Base-by-base conservation (phyloP, 257 asterid species). In the Plantago major region DNA sequence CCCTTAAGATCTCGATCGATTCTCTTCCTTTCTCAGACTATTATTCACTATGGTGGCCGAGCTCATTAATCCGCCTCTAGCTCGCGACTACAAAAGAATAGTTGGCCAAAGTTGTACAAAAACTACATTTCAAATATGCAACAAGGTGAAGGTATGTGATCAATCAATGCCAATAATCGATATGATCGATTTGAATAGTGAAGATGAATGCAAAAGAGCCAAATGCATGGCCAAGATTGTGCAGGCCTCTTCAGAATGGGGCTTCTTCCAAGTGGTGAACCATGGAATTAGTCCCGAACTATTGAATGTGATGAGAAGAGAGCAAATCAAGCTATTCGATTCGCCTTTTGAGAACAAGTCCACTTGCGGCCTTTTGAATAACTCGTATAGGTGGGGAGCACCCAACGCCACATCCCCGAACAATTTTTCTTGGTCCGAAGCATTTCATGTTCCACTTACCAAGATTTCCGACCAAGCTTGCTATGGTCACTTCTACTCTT, bases 311-410 rank as follows among this genome's bases (percentile, higher is more conserved):
- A 82, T 87, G 83, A 87, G 86, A 38, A 65, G 38, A 15, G 82
- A 82, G 65, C 88, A 84, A 65, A 44, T 75, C 3, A 64, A 77
- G 56, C 53, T 87, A 10, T 87, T 87, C 51, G 47, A 71, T 13
- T 79, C 79, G 40, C 45, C 88, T 14, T 87, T 84, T 54, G 65
- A 75, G 1, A 76, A 38, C 44, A 87, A 87, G 51, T 77, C 84
- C 5, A 70, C 49, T 22, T 69, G 74, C 56, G 88, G 88, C 17
- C 70, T 80, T 0, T 55, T 84, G 18, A 78, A 84, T 60, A 76
- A 76, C 55, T 87, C 95, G 4, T 87, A 87, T 61, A 76, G 88
- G 65, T 87, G 93, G 90, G 95, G 95, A 10, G 73, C 60, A n/a
- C 79, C 88, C 0, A 65, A 77, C 0, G 90, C 93, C 3, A 68